Conservation (phyloP, 306 rosid genomes). For the Vigna trinervia region DNA sequence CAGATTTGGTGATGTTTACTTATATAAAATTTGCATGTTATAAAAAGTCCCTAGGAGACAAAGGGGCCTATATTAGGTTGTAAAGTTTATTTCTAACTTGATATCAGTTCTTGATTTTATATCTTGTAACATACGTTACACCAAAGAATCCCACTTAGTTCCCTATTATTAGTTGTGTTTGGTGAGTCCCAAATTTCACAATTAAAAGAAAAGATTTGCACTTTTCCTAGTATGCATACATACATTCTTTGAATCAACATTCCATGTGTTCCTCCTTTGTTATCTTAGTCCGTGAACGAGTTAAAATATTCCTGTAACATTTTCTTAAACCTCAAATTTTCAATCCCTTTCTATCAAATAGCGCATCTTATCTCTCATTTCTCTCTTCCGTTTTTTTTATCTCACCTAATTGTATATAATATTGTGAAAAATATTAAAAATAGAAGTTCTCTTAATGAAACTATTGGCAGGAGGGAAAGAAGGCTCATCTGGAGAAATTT, state of each 20-base stretch:
- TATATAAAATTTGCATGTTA: neutral
- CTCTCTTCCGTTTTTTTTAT: neutral
- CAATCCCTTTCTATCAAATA: neutral
- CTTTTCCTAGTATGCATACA: neutral
- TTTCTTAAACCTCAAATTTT: neutral
- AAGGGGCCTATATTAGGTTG: conserved; percentile 17
- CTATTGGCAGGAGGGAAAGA: conserved; percentile 76
- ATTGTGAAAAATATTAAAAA: neutral
- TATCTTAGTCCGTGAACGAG: neutral
- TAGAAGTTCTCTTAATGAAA: neutral
- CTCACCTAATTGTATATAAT: neutral
- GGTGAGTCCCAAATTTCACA: conserved; percentile 1
- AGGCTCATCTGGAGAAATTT: conserved; percentile 69
- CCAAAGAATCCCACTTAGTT: conserved; percentile 7
- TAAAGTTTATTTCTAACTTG: conserved; percentile 11
- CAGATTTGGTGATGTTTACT: neutral
- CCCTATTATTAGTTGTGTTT: neutral
- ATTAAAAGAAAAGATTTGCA: neutral
- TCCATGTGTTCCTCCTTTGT: conserved; percentile 28
- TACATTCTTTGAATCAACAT: conserved; percentile 1
- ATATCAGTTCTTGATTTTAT: neutral
- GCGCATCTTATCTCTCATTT: neutral
- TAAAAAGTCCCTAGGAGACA: neutral
- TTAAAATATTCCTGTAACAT: neutral
- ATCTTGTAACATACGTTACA: neutral